phyloP scores from a whole-genome alignment of 129 eudicot genomes.

The Chrysanthemum seticuspe region DNA sequence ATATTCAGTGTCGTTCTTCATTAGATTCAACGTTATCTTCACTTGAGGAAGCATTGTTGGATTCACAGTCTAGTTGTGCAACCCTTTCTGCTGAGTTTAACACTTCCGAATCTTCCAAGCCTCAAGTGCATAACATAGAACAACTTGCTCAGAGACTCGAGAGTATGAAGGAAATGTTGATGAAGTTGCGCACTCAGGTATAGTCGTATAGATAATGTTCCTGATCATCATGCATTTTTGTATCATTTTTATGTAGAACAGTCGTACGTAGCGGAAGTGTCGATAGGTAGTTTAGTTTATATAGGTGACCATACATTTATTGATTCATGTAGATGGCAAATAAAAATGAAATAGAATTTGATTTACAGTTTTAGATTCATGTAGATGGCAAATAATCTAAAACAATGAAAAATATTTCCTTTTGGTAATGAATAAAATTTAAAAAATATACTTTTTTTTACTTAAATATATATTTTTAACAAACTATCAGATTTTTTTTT shows the following conservation, averaged over 20 bases:
- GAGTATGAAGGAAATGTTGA: slow-evolving; percentile 59
- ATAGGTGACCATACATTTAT: background rate
- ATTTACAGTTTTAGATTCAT: no score
- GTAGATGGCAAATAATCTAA: no score
- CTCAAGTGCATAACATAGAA: slow-evolving; percentile 38
- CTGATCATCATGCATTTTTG: background rate
- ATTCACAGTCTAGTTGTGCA: slow-evolving; percentile 58
- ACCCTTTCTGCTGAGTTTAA: slow-evolving; percentile 40
- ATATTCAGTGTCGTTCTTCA: slow-evolving; percentile 16
- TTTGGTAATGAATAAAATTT: no score
- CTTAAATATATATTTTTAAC: no score
- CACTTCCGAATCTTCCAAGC: slow-evolving; percentile 36
- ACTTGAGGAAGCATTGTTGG: slow-evolving; percentile 53
- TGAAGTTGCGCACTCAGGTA: slow-evolving; percentile 42
- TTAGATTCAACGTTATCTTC: slow-evolving; percentile 53
- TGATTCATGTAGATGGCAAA: background rate
- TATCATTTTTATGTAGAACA: background rate
- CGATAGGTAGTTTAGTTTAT: background rate
- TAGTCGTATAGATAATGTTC: background rate
- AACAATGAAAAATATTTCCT: no score
- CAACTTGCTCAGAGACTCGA: slow-evolving; percentile 57
- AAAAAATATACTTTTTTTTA: no score
- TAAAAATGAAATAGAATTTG: no score
- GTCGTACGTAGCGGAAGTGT: background rate
- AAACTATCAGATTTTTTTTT: no score